Conservation (phyloP, 805 yeast genomes). For the Wickerhamiella musiphila region DNA sequence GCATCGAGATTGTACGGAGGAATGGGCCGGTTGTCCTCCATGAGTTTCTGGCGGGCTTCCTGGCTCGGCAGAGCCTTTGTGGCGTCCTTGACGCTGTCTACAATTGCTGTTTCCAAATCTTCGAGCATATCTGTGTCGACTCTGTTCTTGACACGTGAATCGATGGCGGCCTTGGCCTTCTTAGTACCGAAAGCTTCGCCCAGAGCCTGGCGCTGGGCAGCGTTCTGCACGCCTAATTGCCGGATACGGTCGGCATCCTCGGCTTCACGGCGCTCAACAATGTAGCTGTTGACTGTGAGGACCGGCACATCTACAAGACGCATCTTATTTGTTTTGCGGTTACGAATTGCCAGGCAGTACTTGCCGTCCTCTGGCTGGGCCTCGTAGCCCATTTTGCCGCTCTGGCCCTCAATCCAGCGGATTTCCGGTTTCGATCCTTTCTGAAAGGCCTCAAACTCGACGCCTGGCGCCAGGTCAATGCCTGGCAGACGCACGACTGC, state of each 20-base stretch:
- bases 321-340: constrained; percentile 43
- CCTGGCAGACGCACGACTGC: constrained; percentile 75
- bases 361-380: constrained; percentile 30
- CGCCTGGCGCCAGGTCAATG: constrained; percentile 37
- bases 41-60: constrained; percentile 38
- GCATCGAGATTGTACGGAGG: constrained; percentile 66
- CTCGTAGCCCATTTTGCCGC: constrained; percentile 51
- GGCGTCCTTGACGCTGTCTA: constrained; percentile 55
- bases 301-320: constrained; percentile 51
- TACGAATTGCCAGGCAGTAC: constrained; percentile 65
- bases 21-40: constrained; percentile 61
- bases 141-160: constrained; percentile 62
- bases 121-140: constrained; percentile 72
- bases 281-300: constrained; percentile 41
- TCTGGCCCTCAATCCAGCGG: constrained; percentile 55
- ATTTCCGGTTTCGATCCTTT: constrained; percentile 15
- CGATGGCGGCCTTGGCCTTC: constrained; percentile 81
- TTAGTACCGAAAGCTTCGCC: constrained; percentile 97
- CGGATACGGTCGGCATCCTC: constrained; percentile 47
- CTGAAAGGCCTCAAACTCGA: constrained; percentile 44
- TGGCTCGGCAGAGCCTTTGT: constrained; percentile 62
- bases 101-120: constrained; percentile 59
- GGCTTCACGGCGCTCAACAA: constrained; percentile 40
- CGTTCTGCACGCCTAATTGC: constrained; percentile 30
- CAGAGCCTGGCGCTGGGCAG: constrained; percentile 57